Evolutionary conservation across 441 rosid genomes (phyloP).

Genomic region (Gossypium laxum): DNA sequence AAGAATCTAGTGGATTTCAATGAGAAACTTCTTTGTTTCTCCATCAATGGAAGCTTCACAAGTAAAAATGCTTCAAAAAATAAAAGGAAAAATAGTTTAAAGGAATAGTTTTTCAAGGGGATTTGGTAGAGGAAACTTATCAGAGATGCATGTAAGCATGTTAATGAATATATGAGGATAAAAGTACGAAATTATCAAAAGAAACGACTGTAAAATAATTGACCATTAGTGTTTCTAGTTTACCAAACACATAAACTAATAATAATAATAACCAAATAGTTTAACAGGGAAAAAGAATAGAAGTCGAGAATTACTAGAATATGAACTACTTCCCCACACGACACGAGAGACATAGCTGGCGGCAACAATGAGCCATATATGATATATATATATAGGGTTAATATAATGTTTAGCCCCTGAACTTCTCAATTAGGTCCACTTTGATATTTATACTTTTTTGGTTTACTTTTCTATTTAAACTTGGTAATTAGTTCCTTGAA

Average conservation of each 20-base stretch:
- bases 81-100: not conserved
- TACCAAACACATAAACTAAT: too few species aligned
- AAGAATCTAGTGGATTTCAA: conserved; percentile 49
- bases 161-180: not conserved
- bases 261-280: not conserved
- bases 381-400: not conserved
- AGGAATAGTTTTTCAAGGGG: not conserved
- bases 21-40: conserved; percentile 66
- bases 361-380: not conserved
- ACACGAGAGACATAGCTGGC: not conserved
- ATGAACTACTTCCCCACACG: not conserved
- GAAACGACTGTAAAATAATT: not conserved
- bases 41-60: conserved; percentile 33
- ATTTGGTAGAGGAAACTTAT: not conserved
- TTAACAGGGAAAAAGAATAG: not conserved
- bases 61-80: conserved; percentile 2
- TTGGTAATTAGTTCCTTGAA: too few species aligned
- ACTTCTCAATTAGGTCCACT: too few species aligned
- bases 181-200: not conserved
- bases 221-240: not conserved
- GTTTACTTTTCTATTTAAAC: too few species aligned
- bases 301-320: not conserved
- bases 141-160: not conserved
- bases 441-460: too few species aligned
- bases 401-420: too few species aligned